phyloP scores from a whole-genome alignment of 441 rosid species.

The Corymbia citriodora region DNA sequence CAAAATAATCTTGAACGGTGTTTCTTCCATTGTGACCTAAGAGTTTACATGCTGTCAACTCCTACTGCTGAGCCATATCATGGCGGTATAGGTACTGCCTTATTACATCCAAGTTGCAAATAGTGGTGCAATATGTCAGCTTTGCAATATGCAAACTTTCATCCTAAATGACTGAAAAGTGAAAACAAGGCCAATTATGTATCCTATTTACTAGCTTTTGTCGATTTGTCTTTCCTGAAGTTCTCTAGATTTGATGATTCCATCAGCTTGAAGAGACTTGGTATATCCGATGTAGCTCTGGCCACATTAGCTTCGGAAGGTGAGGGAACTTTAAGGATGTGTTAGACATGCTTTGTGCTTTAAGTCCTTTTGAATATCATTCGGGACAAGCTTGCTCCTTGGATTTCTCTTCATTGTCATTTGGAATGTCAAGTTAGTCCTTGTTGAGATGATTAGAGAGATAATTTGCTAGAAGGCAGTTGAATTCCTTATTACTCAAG shows the following conservation, averaged over 20 bases:
- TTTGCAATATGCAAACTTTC: background rate
- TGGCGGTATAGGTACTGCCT: background rate
- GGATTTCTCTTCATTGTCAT: background rate
- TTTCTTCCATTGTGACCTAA: background rate
- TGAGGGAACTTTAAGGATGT: conserved; percentile 5
- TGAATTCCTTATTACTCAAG: background rate
- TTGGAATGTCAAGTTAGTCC: background rate
- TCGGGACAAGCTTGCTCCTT: background rate
- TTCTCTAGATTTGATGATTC: conserved; percentile 56
- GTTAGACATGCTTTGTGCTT: background rate
- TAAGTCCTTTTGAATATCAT: background rate
- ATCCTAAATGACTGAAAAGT: background rate
- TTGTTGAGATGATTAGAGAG: background rate
- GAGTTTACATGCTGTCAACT: background rate
- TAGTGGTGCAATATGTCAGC: background rate
- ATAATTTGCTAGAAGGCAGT: background rate
- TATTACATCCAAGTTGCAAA: background rate
- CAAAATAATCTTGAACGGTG: background rate
- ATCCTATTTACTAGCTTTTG: background rate
- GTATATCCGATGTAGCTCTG: conserved; percentile 79
- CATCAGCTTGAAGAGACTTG: conserved; percentile 59
- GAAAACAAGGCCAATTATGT: background rate
- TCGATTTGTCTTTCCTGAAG: conserved; percentile 21
- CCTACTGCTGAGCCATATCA: background rate
- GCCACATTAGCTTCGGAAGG: conserved; percentile 75